A percentile compares a stretch with the other conserved stretches of the same genome.
Conservation (phyloP, 768 basidiomycete species). For the Pisolithus orientalis region DNA sequence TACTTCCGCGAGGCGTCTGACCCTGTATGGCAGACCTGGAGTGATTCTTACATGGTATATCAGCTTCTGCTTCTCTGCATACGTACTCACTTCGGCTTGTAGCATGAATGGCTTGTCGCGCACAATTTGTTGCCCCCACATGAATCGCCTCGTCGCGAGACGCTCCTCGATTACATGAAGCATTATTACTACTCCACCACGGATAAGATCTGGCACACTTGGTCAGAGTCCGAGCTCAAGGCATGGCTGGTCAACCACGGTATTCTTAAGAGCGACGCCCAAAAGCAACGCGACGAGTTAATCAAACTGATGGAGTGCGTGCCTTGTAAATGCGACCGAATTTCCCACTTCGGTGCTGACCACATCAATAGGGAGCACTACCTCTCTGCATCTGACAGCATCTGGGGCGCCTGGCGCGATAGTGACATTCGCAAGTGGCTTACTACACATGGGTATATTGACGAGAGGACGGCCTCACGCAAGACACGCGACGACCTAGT, state of each 20-base stretch:
- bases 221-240: constrained; percentile 76
- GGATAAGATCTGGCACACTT: constrained; percentile 54
- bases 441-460: constrained; percentile 62
- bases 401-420: constrained; percentile 70
- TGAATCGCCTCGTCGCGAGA: constrained; percentile 45
- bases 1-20: constrained; percentile 56
- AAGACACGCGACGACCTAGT: constrained; percentile 73
- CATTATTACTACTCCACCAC: constrained; percentile 64
- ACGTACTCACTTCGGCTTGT: not conserved
- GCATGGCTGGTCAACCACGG: constrained; percentile 74
- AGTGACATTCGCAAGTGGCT: constrained; percentile 69
- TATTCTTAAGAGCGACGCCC: constrained; percentile 64
- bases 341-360: not conserved
- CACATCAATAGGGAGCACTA: constrained; percentile 56
- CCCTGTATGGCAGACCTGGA: constrained; percentile 83
- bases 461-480: constrained; percentile 42
- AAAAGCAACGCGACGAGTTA: constrained; percentile 70
- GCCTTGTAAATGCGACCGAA: not conserved
- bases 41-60: constrained; percentile 72
- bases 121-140: constrained; percentile 68
- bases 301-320: constrained; percentile 61
- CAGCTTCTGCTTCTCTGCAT: not conserved
- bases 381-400: constrained; percentile 46
- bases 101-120: constrained; percentile 80
- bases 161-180: constrained; percentile 62